Evolutionary conservation across 768 basidiomycete species (phyloP).

Genomic region (Nidularia sp.): DNA sequence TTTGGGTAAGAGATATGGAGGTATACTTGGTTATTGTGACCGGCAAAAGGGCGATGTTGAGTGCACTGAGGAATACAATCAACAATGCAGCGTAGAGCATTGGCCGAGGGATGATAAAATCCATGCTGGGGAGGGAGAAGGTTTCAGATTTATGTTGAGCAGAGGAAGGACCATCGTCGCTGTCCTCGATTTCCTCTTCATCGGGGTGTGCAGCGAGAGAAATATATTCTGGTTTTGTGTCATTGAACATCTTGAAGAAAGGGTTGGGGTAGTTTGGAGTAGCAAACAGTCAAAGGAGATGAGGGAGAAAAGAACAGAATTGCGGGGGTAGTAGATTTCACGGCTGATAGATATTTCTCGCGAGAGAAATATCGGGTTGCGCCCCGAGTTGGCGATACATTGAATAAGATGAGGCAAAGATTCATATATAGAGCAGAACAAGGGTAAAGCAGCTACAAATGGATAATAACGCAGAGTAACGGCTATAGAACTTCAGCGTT

Average conservation of each 20-base stretch:
- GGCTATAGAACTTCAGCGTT: too few relatives aligned
- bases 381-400: too few relatives aligned
- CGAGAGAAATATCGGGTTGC: too few relatives aligned
- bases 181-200: not conserved
- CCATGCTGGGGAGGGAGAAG: not conserved
- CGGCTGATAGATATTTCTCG: too few relatives aligned
- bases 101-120: not conserved
- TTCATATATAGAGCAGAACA: too few relatives aligned
- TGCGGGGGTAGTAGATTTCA: too few relatives aligned
- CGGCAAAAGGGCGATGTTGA: slow-evolving; percentile 6
- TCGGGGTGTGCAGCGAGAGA: slow-evolving; percentile 2
- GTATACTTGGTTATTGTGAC: slow-evolving; percentile 1
- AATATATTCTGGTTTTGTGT: not conserved
- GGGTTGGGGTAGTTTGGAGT: not conserved
- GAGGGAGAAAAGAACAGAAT: too few relatives aligned
- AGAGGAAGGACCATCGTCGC: not conserved
- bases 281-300: too few relatives aligned
- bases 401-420: too few relatives aligned
- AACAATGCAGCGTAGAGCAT: slow-evolving; percentile 2
- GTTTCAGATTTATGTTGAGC: not conserved
- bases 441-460: too few relatives aligned
- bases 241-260: not conserved
- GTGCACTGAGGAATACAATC: slow-evolving; percentile 1
- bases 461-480: too few relatives aligned
- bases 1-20: not conserved